phyloP scores from a whole-genome alignment of 2,329 filamentous ascomycete genomes.

The Talaromyces sp. region DNA sequence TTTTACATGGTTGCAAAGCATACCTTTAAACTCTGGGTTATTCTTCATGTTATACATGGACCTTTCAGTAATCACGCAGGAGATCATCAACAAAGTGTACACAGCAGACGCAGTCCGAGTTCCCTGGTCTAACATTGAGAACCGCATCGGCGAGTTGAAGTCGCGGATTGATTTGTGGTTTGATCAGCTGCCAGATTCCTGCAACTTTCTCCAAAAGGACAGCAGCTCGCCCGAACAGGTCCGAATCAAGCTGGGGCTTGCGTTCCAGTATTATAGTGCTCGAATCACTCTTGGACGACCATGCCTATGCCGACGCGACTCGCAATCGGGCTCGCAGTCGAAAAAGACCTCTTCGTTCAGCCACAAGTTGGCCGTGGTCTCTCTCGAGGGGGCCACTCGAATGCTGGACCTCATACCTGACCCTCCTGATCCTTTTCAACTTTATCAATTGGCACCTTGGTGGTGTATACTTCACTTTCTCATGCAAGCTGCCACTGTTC shows the following conservation, averaged over 20 bases:
- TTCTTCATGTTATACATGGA: slow-evolving; percentile 37
- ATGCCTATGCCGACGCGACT: slow-evolving; percentile 41
- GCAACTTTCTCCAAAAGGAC: slow-evolving; percentile 32
- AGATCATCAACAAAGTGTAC: slow-evolving; percentile 38
- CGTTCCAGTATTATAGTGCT: slow-evolving; percentile 40
- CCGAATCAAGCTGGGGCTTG: slow-evolving; percentile 35
- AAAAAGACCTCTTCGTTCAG: slow-evolving; percentile 28
- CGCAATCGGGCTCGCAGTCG: slow-evolving; percentile 26
- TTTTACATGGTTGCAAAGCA: slow-evolving; percentile 27
- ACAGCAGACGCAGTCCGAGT: slow-evolving; percentile 33
- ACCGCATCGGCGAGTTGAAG: slow-evolving; percentile 32
- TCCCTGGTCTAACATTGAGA: slow-evolving; percentile 37
- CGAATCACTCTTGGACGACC: slow-evolving; percentile 41
- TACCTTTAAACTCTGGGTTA: slow-evolving; percentile 29
- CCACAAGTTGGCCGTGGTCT: slow-evolving; percentile 32
- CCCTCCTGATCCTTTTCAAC: slow-evolving; percentile 32
- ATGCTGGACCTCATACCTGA: slow-evolving; percentile 40
- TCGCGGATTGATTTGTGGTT: slow-evolving; percentile 35
- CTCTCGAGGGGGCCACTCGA: slow-evolving; percentile 33
- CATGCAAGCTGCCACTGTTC: slow-evolving; percentile 39
- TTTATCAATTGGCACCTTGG: slow-evolving; percentile 39
- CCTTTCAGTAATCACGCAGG: slow-evolving; percentile 33
- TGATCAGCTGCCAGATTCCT: slow-evolving; percentile 27
- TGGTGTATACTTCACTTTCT: slow-evolving; percentile 42
- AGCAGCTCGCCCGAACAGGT: slow-evolving; percentile 28